phyloP scores from a whole-genome alignment of 2,329 filamentous ascomycete genomes.

The Trichoderma simmonsii region DNA sequence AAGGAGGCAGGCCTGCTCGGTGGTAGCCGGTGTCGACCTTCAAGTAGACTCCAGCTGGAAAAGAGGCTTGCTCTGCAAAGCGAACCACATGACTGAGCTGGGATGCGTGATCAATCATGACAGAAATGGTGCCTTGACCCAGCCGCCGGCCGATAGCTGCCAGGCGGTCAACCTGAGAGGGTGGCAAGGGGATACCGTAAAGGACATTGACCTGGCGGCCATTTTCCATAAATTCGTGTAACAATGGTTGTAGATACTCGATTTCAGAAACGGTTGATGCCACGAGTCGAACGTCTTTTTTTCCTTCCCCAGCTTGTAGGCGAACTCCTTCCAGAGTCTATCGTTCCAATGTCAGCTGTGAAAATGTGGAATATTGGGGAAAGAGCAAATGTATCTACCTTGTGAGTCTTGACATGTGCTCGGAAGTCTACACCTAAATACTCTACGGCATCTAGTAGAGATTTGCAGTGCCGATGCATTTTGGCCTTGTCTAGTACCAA shows the following conservation, averaged over 20 bases:
- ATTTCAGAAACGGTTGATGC: neutral
- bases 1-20: neutral
- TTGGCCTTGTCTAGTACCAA: neutral
- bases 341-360: neutral
- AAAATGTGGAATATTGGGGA: neutral
- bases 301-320: neutral
- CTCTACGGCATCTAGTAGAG: neutral
- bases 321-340: neutral
- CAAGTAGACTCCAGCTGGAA: neutral
- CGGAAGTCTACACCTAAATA: neutral
- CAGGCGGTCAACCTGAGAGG: neutral
- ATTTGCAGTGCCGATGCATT: neutral
- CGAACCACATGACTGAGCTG: neutral
- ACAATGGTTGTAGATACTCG: neutral
- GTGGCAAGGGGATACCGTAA: neutral
- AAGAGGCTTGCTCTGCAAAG: neutral
- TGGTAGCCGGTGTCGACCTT: neutral
- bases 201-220: neutral
- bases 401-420: neutral
- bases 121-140: neutral
- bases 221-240: neutral
- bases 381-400: neutral
- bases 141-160: neutral
- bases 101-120: neutral
- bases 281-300: neutral